phyloP scores from a whole-genome alignment of 2,329 filamentous ascomycete genomes.

The Thermochaetoides dissita region DNA sequence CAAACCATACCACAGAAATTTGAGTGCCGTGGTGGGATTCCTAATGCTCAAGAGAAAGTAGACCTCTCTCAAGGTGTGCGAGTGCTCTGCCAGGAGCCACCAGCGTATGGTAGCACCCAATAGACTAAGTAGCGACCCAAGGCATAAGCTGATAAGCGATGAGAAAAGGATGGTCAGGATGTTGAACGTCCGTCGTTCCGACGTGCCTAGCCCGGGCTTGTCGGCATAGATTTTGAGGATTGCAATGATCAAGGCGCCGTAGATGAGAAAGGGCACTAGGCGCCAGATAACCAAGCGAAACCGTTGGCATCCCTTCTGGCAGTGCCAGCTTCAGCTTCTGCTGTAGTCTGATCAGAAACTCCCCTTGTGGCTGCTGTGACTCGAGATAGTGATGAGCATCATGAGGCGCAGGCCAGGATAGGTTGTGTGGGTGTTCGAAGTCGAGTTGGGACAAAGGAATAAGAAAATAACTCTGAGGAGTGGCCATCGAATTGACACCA shows the following conservation, averaged over 20 bases:
- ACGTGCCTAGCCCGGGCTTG: neutral
- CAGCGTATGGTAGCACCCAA: slow-evolving; percentile 4
- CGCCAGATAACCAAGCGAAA: slow-evolving; percentile 1
- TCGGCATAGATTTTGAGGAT: neutral
- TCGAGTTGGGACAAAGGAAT: no score
- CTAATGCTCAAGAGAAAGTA: slow-evolving; percentile 4
- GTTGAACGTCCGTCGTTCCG: slow-evolving; percentile 2
- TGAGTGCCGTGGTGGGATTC: slow-evolving; percentile 1
- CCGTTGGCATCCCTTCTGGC: neutral
- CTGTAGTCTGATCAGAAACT: neutral
- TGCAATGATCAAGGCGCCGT: neutral
- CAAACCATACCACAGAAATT: neutral
- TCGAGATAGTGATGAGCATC: no score
- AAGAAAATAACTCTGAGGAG: no score
- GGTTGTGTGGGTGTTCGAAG: no score
- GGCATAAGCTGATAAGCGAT: slow-evolving; percentile 4
- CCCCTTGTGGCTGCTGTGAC: neutral
- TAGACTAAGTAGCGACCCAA: slow-evolving; percentile 2
- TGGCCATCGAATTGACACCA: no score
- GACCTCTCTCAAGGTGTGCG: neutral
- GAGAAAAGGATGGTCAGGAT: slow-evolving; percentile 4
- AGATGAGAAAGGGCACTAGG: neutral
- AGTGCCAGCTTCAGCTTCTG: neutral
- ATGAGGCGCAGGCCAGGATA: no score
- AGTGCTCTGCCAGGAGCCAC: slow-evolving; percentile 1